Conservation (phyloP, 805 yeast species). For the Clavispora fructus region DNA sequence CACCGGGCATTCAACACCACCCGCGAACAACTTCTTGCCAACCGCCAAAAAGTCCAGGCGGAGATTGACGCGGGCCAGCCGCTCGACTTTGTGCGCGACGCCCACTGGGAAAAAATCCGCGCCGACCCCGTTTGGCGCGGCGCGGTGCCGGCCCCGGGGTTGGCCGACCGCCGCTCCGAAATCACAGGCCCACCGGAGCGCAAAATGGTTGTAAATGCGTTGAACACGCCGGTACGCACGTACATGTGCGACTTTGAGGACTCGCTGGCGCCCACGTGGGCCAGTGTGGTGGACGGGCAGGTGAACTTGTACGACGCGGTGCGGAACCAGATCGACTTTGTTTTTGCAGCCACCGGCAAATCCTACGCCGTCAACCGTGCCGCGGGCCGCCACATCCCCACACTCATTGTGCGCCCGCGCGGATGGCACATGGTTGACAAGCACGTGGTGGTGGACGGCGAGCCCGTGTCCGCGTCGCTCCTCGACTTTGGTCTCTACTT, state of each 20-base stretch:
- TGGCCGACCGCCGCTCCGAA: slow-evolving; percentile 17
- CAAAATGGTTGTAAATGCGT: slow-evolving; percentile 19
- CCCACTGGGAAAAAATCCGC: slow-evolving; percentile 5
- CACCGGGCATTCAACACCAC: slow-evolving; percentile 16
- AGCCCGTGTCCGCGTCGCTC: slow-evolving; percentile 72
- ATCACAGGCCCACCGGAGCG: slow-evolving; percentile 22
- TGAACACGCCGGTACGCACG: slow-evolving; percentile 18
- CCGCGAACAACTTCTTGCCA: slow-evolving; percentile 11
- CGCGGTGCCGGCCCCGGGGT: slow-evolving; percentile 14
- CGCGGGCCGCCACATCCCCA: slow-evolving; percentile 59
- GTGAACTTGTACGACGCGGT: slow-evolving; percentile 18
- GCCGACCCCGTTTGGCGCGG: slow-evolving; percentile 16
- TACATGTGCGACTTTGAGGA: slow-evolving; percentile 21
- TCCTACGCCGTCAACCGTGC: slow-evolving; percentile 38
- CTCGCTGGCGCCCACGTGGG: slow-evolving; percentile 17
- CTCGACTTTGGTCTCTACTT: slow-evolving; percentile 77
- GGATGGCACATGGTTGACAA: slow-evolving; percentile 83
- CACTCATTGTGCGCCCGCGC: slow-evolving; percentile 79
- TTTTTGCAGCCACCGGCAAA: slow-evolving; percentile 26
- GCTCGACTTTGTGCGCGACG: slow-evolving; percentile 13
- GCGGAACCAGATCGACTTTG: slow-evolving; percentile 16
- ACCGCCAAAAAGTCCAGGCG: slow-evolving; percentile 13
- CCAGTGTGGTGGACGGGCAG: slow-evolving; percentile 16
- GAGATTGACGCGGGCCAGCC: slow-evolving; percentile 10
- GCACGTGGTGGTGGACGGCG: slow-evolving; percentile 67